Percentiles rank a stretch among this genome's conserved stretches.
Evolutionary conservation across 2,329 filamentous ascomycete genomes (phyloP).

Genomic region (Alternaria longipes): DNA sequence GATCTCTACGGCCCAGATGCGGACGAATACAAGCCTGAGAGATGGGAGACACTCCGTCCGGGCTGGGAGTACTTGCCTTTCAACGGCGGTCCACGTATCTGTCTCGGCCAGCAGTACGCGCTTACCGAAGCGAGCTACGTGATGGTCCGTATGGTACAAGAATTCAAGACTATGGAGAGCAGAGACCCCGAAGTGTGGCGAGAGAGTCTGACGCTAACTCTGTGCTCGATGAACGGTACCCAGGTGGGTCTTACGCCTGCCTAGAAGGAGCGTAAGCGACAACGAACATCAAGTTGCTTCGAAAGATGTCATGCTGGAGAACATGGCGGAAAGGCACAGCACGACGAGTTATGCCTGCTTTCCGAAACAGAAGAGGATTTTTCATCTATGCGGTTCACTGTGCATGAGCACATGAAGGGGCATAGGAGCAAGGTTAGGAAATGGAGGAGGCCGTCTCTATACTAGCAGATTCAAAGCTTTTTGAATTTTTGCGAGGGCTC

Average conservation of each 20-base stretch:
- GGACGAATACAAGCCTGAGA: slow-evolving; percentile 58
- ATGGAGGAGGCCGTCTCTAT: slow-evolving; percentile 12
- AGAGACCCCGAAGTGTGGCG: slow-evolving; percentile 41
- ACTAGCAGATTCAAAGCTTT: not conserved
- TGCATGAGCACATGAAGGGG: not conserved
- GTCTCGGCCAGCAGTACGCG: slow-evolving; percentile 50
- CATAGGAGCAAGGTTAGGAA: not conserved
- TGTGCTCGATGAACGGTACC: slow-evolving; percentile 37
- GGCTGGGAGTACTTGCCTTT: slow-evolving; percentile 53
- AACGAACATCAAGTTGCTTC: slow-evolving; percentile 16
- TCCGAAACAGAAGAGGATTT: slow-evolving; percentile 3
- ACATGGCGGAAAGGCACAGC: not conserved
- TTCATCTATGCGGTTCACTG: not conserved
- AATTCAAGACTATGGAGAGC: slow-evolving; percentile 42
- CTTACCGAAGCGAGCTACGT: slow-evolving; percentile 49
- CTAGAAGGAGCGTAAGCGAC: slow-evolving; percentile 18
- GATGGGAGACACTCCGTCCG: slow-evolving; percentile 54
- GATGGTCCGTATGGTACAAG: slow-evolving; percentile 43
- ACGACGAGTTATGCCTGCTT: slow-evolving; percentile 18
- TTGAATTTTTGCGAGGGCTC: not conserved
- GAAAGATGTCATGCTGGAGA: slow-evolving; percentile 9
- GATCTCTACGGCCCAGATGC: slow-evolving; percentile 61
- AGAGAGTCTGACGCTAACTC: slow-evolving; percentile 44
- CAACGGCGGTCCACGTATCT: slow-evolving; percentile 52
- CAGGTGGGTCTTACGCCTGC: slow-evolving; percentile 42